Evolutionary conservation across 139 green algal genomes (phyloP), one percentile per base, ranked within the genome.

Genomic region (Gonium pectorale): DNA sequence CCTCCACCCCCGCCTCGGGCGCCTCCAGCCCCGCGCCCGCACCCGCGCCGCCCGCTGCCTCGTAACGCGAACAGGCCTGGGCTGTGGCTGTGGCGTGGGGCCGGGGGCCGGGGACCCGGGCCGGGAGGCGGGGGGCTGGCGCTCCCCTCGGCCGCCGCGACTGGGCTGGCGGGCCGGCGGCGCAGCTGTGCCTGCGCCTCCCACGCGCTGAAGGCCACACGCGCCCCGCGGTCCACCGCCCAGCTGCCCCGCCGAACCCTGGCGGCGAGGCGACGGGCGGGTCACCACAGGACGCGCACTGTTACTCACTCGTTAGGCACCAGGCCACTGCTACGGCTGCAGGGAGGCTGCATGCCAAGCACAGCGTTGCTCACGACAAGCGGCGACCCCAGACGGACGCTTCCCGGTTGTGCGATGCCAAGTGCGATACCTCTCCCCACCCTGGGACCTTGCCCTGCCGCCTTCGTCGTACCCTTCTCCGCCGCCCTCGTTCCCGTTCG

Each of bases 171-270:
- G 9, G 31, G 3, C 27, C 27, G 2, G 68, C 68, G 31, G 27
- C 11, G 68, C 40, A 1, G 73, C 73, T 24, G 17, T 27, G 26
- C 73, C 24, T 44, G 2, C 15, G 77, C 77, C 62, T 83, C 77
- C 77, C 77, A 83, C 31, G n/a, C 31, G 63, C 77, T 74, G 62
- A 74, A 83, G 27, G 77, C 77, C 41, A 83, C 77, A 3, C 31
- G 44, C 3, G 31, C 62, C 24, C 31, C 9, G 13, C 29, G 0
- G 41, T 83, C 77, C 41, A 83, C 60, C 38, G 77, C 77, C 77
- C 77, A 83, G 3, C 17, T 74, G 63, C 77, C 77, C 22, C 63
- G n/a, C 3, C 41, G 29, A 7, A 83, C 38, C 37, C 77, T 83
- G 44, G 22, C 3, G 40, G 24, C 7, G 6, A 11, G 31, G 13